Evolutionary conservation across 2,329 filamentous ascomycete species (phyloP).

Genomic region (Talaromyces sp.): DNA sequence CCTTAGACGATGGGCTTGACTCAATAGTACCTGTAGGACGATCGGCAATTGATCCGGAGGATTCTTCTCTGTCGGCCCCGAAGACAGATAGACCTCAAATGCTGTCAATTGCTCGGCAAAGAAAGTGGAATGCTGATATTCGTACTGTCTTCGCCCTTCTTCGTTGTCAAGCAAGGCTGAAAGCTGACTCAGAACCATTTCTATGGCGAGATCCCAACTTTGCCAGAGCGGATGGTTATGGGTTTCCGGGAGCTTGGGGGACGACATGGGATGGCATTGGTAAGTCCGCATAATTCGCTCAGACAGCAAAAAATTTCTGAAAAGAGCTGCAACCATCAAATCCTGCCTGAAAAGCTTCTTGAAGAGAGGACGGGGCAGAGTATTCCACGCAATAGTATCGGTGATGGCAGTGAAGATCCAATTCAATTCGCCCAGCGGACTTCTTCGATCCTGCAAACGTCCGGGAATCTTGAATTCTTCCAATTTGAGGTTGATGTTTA

Average conservation of each 20-base stretch:
- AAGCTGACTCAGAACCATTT: constrained; percentile 88
- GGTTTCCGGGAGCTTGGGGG: constrained; percentile 87
- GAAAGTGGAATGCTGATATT: constrained; percentile 92
- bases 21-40: constrained; percentile 90
- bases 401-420: constrained; percentile 99
- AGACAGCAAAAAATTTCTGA: constrained; percentile 90
- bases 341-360: constrained; percentile 97
- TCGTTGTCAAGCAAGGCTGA: constrained; percentile 76
- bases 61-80: constrained; percentile 78
- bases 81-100: constrained; percentile 90
- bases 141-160: constrained; percentile 73
- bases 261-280: constrained; percentile 91
- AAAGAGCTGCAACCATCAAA: constrained; percentile 96
- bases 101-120: constrained; percentile 96
- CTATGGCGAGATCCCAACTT: constrained; percentile 95
- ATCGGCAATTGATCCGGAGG: constrained; percentile 94
- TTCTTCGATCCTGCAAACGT: constrained; percentile 85
- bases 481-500: constrained; percentile 65
- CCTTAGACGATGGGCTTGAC: constrained; percentile 88
- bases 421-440: constrained; percentile 91
- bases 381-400: constrained; percentile 98
- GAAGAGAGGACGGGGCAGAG: constrained; percentile 82
- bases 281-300: constrained; percentile 96
- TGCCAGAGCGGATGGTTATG: constrained; percentile 94
- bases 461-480: constrained; percentile 88